A percentile compares a stretch with the other conserved stretches of the same genome.
These are phyloP conservation scores for Malassezia furfur DNA, from an alignment of 1,284 basidiomycete species.

Conservation along the genomic window DNA sequence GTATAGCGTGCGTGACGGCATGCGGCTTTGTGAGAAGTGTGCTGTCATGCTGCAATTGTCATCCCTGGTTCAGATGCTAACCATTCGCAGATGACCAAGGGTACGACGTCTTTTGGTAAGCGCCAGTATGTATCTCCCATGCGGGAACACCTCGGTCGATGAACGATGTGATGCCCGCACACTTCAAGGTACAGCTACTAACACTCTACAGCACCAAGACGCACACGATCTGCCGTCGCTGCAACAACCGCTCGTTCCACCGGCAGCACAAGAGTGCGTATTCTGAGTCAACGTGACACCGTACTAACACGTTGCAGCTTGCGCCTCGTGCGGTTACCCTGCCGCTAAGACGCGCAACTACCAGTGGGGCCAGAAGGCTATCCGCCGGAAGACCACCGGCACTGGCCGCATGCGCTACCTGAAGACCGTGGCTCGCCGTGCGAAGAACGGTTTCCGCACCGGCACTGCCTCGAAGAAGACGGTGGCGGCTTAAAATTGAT, in stretches of 20 bases:
- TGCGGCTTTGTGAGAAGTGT: not conserved
- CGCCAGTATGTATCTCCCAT: conserved; percentile 41
- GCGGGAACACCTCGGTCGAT: not conserved
- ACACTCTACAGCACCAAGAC: conserved; percentile 77
- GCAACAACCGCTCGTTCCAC: conserved; percentile 86
- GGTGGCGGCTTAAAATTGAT: conserved; percentile 20
- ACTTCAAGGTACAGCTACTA: not conserved
- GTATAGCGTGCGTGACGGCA: not conserved
- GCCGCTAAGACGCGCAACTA: conserved; percentile 88
- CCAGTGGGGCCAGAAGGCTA: conserved; percentile 97
- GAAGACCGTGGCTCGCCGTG: conserved; percentile 55
- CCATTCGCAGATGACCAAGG: conserved; percentile 40
- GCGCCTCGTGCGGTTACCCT: conserved; percentile 92
- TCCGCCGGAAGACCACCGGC: conserved; percentile 95
- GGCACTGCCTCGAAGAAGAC: conserved; percentile 24
- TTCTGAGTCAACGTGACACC: not conserved
- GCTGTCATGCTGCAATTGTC: not conserved
- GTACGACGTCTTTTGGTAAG: conserved; percentile 49
- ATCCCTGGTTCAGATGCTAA: not conserved
- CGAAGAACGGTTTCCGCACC: conserved; percentile 77
- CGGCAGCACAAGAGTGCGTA: conserved; percentile 76
- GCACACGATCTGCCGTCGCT: conserved; percentile 74
- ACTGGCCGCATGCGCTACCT: conserved; percentile 93
- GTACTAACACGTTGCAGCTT: conserved; percentile 55
- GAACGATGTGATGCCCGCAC: not conserved